phyloP scores from a whole-genome alignment of 2,329 filamentous ascomycete genomes.

The Cladophialophora carrionii region DNA sequence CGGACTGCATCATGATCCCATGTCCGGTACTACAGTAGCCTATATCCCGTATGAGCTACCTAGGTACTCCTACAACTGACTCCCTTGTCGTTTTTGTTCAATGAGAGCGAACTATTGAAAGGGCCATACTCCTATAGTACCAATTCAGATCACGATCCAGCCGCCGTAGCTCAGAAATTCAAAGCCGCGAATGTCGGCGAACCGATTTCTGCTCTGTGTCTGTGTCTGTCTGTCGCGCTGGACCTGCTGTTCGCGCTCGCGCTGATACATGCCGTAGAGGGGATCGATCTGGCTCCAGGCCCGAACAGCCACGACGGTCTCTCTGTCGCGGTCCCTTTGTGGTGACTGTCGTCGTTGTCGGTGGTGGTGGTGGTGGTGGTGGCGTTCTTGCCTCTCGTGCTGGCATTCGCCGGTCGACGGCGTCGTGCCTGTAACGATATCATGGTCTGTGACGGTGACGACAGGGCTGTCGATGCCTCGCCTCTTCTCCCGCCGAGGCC shows the following conservation, averaged over 20 bases:
- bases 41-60: background rate
- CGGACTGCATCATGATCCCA: background rate
- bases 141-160: slow-evolving; percentile 6
- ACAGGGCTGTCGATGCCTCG: slow-evolving; percentile 1
- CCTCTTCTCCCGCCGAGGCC: background rate
- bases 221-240: background rate
- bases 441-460: slow-evolving; percentile 2
- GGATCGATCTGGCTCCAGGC: slow-evolving; percentile 9
- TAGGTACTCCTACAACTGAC: background rate
- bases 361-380: too few species aligned
- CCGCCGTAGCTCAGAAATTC: slow-evolving; percentile 9
- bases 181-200: slow-evolving; percentile 3
- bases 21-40: background rate
- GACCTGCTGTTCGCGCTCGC: background rate
- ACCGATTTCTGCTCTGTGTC: background rate
- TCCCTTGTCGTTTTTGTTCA: background rate
- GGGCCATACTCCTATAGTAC: too few species aligned
- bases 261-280: slow-evolving; percentile 1
- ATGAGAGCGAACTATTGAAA: background rate
- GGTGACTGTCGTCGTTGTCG: background rate
- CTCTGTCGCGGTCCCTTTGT: background rate
- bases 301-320: background rate
- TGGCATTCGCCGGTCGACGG: background rate
- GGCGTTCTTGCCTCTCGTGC: background rate
- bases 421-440: slow-evolving; percentile 9